A percentile compares a stretch with the other conserved stretches of the same genome.
Conservation (phyloP, 371 early-diverging fungal genomes). For the Lichtheimia corymbifera region DNA sequence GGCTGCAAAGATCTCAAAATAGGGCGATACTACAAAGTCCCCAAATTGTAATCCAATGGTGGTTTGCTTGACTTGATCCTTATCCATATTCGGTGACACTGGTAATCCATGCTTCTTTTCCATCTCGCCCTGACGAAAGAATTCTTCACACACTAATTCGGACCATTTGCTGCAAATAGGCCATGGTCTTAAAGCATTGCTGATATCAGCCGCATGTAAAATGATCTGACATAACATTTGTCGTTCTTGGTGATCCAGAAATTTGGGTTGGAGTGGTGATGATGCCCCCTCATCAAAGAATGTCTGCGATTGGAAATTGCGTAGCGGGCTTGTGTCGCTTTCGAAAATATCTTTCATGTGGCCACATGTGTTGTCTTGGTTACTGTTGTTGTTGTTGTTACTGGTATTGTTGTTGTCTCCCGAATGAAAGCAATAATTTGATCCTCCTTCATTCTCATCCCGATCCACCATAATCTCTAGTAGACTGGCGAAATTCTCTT, state of each 20-base stretch:
- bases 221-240: slow-evolving; percentile 68
- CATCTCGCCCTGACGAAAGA: slow-evolving; percentile 83
- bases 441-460: slow-evolving; percentile 9
- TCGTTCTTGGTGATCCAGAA: slow-evolving; percentile 47
- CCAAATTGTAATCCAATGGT: slow-evolving; percentile 82
- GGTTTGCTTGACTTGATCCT: slow-evolving; percentile 69
- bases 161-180: slow-evolving; percentile 84
- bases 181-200: slow-evolving; percentile 87
- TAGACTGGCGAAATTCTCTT: slow-evolving; percentile 59
- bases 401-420: background rate
- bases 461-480: slow-evolving; percentile 24
- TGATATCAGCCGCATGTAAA: slow-evolving; percentile 88
- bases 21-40: slow-evolving; percentile 84
- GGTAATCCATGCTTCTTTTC: slow-evolving; percentile 74
- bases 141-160: slow-evolving; percentile 82
- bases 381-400: slow-evolving; percentile 2
- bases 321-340: slow-evolving; percentile 37
- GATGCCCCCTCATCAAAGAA: slow-evolving; percentile 26
- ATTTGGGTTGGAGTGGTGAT: background rate
- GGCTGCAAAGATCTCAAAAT: slow-evolving; percentile 78
- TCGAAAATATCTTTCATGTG: slow-evolving; percentile 42
- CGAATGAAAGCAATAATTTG: background rate
- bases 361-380: background rate
- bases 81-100: slow-evolving; percentile 88
- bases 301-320: slow-evolving; percentile 30